Percentiles rank a stretch among this genome's conserved stretches.
Evolutionary conservation across 139 green algal species (phyloP).

Genomic region (Closterium sp.): DNA sequence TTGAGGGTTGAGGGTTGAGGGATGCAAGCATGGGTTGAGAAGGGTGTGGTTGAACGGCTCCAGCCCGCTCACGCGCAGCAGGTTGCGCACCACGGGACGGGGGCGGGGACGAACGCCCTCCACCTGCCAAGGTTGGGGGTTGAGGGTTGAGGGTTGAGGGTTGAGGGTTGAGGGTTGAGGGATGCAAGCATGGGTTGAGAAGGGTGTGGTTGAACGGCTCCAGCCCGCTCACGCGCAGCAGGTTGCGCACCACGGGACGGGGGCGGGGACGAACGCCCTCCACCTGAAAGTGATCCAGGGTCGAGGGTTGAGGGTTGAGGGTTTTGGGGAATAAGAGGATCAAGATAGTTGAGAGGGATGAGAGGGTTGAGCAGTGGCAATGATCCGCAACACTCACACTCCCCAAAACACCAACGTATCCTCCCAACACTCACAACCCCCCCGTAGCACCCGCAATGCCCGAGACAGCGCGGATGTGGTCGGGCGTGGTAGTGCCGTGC

Average conservation of each 20-base stretch:
- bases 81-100: slow-evolving; percentile 58
- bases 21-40: background rate
- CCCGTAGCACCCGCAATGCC: no score
- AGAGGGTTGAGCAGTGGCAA: no score
- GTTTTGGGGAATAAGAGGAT: background rate
- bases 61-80: slow-evolving; percentile 87
- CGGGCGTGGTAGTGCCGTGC: slow-evolving; percentile 73
- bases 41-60: slow-evolving; percentile 69
- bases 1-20: no score
- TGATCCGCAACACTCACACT: no score
- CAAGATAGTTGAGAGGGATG: no score
- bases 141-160: no score
- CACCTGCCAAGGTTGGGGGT: background rate
- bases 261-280: no score
- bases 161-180: no score
- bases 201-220: no score
- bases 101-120: slow-evolving; percentile 58
- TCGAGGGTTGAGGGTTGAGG: slow-evolving; percentile 52
- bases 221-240: no score
- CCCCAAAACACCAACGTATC: background rate
- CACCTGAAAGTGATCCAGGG: slow-evolving; percentile 59
- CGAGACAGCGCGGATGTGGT: slow-evolving; percentile 85
- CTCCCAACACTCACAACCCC: background rate
- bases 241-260: no score
- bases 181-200: no score